Conservation (phyloP, 2,329 filamentous ascomycete species). For the Colletotrichum ledebouriae region DNA sequence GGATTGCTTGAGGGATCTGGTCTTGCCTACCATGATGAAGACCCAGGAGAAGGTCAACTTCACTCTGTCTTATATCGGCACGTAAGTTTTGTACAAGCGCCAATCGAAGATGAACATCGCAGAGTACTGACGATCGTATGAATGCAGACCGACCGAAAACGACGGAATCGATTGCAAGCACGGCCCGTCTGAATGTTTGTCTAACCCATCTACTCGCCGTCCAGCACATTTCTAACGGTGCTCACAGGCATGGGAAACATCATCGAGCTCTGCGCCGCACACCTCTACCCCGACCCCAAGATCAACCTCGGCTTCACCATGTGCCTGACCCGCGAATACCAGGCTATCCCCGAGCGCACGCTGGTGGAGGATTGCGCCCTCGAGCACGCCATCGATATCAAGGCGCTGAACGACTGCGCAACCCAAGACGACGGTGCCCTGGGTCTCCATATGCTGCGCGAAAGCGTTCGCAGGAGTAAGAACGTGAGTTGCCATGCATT, state of each 20-base stretch:
- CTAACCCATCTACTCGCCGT: not conserved
- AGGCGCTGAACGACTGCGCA: constrained; percentile 84
- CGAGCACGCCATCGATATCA: constrained; percentile 90
- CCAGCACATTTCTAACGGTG: not conserved
- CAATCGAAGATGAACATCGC: constrained; percentile 10
- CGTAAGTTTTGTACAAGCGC: constrained; percentile 59
- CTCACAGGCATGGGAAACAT: constrained; percentile 83
- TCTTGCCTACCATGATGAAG: constrained; percentile 88
- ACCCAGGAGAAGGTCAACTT: constrained; percentile 91
- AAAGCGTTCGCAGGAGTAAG: constrained; percentile 74
- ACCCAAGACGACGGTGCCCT: constrained; percentile 80
- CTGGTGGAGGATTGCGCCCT: constrained; percentile 89
- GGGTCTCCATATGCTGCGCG: constrained; percentile 75
- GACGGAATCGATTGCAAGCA: constrained; percentile 91
- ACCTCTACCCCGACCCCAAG: constrained; percentile 87
- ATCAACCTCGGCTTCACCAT: constrained; percentile 93
- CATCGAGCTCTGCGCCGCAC: constrained; percentile 89
- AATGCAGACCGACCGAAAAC: constrained; percentile 74
- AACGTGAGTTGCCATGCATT: constrained; percentile 58
- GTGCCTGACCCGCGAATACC: constrained; percentile 84
- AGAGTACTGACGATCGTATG: not conserved
- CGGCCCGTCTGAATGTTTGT: constrained; percentile 82
- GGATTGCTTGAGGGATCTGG: constrained; percentile 83
- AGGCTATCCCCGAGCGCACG: constrained; percentile 80
- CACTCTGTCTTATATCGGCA: constrained; percentile 89